Percentiles rank a stretch among this genome's conserved stretches.
Evolutionary conservation across 257 asterid genomes (phyloP).

Genomic region (Schizonepeta tenuifolia): DNA sequence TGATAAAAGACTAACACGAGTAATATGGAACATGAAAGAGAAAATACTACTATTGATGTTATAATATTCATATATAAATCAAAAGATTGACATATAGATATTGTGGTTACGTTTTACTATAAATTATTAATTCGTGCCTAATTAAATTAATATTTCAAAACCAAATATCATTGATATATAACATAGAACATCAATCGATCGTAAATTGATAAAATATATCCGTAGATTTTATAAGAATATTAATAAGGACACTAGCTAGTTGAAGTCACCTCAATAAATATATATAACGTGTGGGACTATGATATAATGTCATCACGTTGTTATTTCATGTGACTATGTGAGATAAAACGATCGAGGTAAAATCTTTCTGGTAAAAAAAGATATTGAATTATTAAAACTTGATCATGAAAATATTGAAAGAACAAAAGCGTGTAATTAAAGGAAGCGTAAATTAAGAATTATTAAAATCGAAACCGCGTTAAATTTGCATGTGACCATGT

Average conservation of each 20-base stretch:
- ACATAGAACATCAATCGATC: too few species aligned
- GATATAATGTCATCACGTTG: background rate
- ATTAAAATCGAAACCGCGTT: constrained; percentile 50
- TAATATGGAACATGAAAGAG: too few species aligned
- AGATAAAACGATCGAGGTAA: constrained; percentile 4
- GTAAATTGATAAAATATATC: too few species aligned
- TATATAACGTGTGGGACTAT: constrained; percentile 8
- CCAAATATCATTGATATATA: too few species aligned
- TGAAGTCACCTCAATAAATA: background rate
- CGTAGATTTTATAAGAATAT: background rate
- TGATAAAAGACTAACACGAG: too few species aligned
- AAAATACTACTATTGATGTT: too few species aligned
- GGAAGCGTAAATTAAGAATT: constrained; percentile 26
- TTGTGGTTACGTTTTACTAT: too few species aligned
- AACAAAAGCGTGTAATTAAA: constrained; percentile 35
- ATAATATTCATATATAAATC: too few species aligned
- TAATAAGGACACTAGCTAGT: background rate
- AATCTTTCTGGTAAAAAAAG: background rate
- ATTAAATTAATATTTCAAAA: too few species aligned
- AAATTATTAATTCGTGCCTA: too few species aligned
- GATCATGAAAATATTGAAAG: too few species aligned
- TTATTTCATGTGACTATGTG: background rate
- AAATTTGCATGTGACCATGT: constrained; percentile 48
- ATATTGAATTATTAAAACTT: background rate
- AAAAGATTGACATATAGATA: too few species aligned